Evolutionary conservation across 2,329 filamentous ascomycete species (phyloP), one percentile per base, ranked within the genome.

Genomic region (Phyllosticta capitalensis): DNA sequence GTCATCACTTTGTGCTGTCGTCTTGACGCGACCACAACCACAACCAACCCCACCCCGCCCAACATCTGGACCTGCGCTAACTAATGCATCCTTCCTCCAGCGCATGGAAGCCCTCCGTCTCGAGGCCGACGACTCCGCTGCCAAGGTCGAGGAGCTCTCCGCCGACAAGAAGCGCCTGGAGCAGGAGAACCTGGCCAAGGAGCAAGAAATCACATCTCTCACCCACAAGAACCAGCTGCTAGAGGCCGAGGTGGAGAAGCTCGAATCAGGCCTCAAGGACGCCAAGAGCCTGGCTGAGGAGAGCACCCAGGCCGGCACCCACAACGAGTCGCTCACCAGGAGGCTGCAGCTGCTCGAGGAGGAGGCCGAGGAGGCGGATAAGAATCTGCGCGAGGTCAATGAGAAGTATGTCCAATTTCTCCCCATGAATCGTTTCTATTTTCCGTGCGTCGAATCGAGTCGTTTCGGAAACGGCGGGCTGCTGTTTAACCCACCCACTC

Each of bases 161-260:
- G 66, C 77, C 69, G 92, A 90, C 79, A 83, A 96, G 79, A 97
- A 96, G 83, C 76, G 78, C 58, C 83, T 97, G 65, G 92, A 99
- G 79, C 88, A 96, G 77, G 92, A 97, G 80, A 96, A 91, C 76
- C 83, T 96, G 64, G 82, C 88, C 73, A 97, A 97, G 82, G 94
- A 97, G 81, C 92, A 97, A 78, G 92, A 97, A 76, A 95, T 97
- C 76, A 95, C 89, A 66, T 97, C 94, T 58, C 85, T 97, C 70
- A 85, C 88, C 74, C 92, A 97, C 87, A 95, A 92, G 82, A 96
- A 96, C 79, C 85, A 86, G 71, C 82, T 96, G 63, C 87, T 97
- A 62, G 94, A 97, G 80, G 69, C 75, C 64, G 91, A 97, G 74
- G 87, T 96, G 67, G 92, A 96, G 80, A 96, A 96, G 82, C 82